A percentile compares a stretch with the other conserved stretches of the same genome.
phyloP scores from a whole-genome alignment of 2,329 filamentous ascomycete genomes.

The Chrysosporium queenslandicum region DNA sequence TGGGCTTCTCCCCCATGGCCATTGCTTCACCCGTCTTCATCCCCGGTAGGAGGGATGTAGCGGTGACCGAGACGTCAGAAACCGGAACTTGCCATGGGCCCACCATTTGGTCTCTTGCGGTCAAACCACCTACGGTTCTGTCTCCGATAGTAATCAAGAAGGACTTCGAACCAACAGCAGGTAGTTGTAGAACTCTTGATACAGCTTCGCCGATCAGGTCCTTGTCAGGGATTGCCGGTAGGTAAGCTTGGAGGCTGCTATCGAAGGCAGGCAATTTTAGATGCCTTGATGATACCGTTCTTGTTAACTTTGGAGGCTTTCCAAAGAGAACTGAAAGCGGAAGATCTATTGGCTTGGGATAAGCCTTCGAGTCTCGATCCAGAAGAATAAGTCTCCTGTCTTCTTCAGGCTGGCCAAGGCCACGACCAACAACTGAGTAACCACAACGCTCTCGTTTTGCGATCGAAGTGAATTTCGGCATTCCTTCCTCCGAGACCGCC shows the following conservation, averaged over 20 bases:
- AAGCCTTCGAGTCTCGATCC: slow-evolving; percentile 65
- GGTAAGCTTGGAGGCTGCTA: slow-evolving; percentile 57
- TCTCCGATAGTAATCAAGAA: slow-evolving; percentile 97
- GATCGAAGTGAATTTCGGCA: slow-evolving; percentile 63
- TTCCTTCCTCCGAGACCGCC: slow-evolving; percentile 66
- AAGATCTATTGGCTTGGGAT: slow-evolving; percentile 73
- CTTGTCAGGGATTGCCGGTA: slow-evolving; percentile 45
- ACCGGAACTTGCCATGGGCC: slow-evolving; percentile 94
- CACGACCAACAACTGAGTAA: slow-evolving; percentile 81
- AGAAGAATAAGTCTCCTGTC: slow-evolving; percentile 66
- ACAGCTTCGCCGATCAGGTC: slow-evolving; percentile 59
- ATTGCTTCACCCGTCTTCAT: slow-evolving; percentile 85
- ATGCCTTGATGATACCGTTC: slow-evolving; percentile 61
- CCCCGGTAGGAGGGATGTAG: slow-evolving; percentile 64
- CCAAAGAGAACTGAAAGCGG: slow-evolving; percentile 85
- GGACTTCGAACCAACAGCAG: slow-evolving; percentile 89
- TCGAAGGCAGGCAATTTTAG: slow-evolving; percentile 63
- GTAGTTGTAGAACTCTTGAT: slow-evolving; percentile 70
- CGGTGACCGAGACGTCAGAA: slow-evolving; percentile 85
- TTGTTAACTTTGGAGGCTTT: slow-evolving; percentile 70
- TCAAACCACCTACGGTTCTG: slow-evolving; percentile 79
- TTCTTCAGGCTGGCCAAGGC: slow-evolving; percentile 54
- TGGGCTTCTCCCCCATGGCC: slow-evolving; percentile 90
- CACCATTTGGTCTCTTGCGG: slow-evolving; percentile 86
- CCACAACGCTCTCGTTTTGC: slow-evolving; percentile 75